These are phyloP conservation scores for Lumnitzera racemosa DNA, from an alignment of 345 rosid genomes.

Conservation along the genomic window DNA sequence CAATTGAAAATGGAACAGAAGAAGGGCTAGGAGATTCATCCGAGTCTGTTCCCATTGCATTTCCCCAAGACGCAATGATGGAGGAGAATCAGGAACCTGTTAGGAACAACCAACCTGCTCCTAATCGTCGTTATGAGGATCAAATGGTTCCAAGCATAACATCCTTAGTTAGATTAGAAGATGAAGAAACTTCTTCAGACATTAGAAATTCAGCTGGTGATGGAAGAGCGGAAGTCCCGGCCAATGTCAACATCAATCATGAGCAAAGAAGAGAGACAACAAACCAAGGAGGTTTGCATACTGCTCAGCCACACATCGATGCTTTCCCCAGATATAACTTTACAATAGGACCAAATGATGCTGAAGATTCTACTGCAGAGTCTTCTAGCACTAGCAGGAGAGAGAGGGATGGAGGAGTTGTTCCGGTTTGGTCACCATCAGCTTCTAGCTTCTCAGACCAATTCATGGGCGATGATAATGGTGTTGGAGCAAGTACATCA, in stretches of 20 bases:
- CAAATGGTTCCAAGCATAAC: slow-evolving; percentile 99
- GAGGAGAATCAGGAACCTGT: slow-evolving; percentile 51
- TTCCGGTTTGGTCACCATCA: slow-evolving; percentile 92
- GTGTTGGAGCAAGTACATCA: slow-evolving; percentile 56
- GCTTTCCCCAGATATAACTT: slow-evolving; percentile 31
- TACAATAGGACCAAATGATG: slow-evolving; percentile 28
- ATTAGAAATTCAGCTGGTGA: slow-evolving; percentile 43
- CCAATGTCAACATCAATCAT: slow-evolving; percentile 41
- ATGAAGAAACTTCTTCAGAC: slow-evolving; percentile 58
- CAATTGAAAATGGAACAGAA: slow-evolving; percentile 85
- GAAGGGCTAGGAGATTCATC: slow-evolving; percentile 97
- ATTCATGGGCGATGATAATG: slow-evolving; percentile 67
- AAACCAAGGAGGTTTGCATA: slow-evolving; percentile 28
- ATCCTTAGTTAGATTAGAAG: slow-evolving; percentile 61
- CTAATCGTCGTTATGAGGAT: slow-evolving; percentile 61
- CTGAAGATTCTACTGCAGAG: slow-evolving; percentile 88
- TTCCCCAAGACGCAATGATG: slow-evolving; percentile 71
- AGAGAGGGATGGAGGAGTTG: slow-evolving; percentile 86
- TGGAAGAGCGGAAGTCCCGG: slow-evolving; percentile 86
- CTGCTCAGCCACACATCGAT: slow-evolving; percentile 21
- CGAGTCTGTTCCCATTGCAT: slow-evolving; percentile 56
- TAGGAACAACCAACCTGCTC: slow-evolving; percentile 38
- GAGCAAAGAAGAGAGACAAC: slow-evolving; percentile 40
- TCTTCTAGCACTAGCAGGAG: slow-evolving; percentile 74
- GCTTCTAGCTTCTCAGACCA: slow-evolving; percentile 70